phyloP scores from a whole-genome alignment of 2,329 filamentous ascomycete species.

The Cladobotryum protrusum region DNA sequence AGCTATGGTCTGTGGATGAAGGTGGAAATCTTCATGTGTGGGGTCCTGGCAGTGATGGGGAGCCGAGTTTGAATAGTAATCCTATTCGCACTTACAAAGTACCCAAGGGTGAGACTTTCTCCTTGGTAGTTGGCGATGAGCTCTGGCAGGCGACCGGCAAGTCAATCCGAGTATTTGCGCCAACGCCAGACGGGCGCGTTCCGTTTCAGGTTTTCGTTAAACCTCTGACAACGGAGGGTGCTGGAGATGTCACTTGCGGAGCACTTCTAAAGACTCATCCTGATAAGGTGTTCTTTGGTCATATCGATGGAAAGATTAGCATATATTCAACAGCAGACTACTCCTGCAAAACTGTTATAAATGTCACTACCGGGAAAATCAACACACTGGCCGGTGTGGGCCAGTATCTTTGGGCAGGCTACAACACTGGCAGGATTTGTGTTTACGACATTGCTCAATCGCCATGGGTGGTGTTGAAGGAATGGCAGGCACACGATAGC shows the following conservation, averaged over 20 bases:
- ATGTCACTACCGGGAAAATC: conserved; percentile 91
- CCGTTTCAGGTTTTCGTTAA: conserved; percentile 71
- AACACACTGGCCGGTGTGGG: conserved; percentile 78
- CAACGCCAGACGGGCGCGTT: conserved; percentile 58
- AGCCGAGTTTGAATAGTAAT: conserved; percentile 66
- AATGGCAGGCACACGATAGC: conserved; percentile 87
- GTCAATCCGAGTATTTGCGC: conserved; percentile 77
- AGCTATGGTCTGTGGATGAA: conserved; percentile 93
- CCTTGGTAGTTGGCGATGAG: conserved; percentile 75
- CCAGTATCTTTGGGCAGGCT: conserved; percentile 82
- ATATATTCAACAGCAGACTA: conserved; percentile 80
- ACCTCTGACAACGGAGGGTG: conserved; percentile 63
- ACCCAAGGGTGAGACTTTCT: conserved; percentile 77
- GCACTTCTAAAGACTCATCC: conserved; percentile 67
- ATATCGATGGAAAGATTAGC: conserved; percentile 87
- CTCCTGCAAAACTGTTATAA: conserved; percentile 71
- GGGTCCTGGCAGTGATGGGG: conserved; percentile 65
- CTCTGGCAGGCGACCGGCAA: conserved; percentile 87
- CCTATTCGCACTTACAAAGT: conserved; percentile 70
- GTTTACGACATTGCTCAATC: conserved; percentile 78
- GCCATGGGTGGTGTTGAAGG: conserved; percentile 90
- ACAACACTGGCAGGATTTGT: conserved; percentile 88
- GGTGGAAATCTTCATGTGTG: conserved; percentile 81
- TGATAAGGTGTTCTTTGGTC: conserved; percentile 81
- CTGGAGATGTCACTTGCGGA: conserved; percentile 83